A percentile compares a stretch with the other conserved stretches of the same genome.
Conservation (phyloP, 345 rosid species). For the Euphorbia peplus region DNA sequence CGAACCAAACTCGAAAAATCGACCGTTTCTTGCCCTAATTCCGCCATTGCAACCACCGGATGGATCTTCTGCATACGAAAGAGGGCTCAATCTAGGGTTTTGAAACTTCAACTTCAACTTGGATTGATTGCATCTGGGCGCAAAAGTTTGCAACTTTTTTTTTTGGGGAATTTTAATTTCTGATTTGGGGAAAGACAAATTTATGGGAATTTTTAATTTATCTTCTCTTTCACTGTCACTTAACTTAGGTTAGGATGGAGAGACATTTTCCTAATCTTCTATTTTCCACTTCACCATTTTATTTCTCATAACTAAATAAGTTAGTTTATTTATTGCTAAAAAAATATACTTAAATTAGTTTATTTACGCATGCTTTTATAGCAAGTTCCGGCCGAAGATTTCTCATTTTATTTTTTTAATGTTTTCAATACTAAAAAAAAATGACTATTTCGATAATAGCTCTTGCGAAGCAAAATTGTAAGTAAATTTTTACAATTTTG, state of each 20-base stretch:
- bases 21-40: slow-evolving; percentile 86
- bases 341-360: too few species aligned
- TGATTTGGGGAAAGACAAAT: neutral
- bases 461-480: too few species aligned
- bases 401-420: too few species aligned
- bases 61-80: slow-evolving; percentile 14
- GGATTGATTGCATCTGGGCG: neutral
- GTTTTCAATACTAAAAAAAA: too few species aligned
- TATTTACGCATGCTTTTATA: too few species aligned
- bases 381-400: too few species aligned
- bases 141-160: neutral
- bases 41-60: slow-evolving; percentile 63
- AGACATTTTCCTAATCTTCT: too few species aligned
- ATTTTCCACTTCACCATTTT: neutral
- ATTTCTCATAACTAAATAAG: too few species aligned
- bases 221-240: neutral
- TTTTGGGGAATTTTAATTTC: neutral
- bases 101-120: too few species aligned
- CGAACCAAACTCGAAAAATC: slow-evolving; percentile 70
- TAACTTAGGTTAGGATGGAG: neutral
- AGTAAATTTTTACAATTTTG: too few species aligned
- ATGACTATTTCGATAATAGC: too few species aligned
- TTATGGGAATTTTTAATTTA: neutral
- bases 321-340: too few species aligned
- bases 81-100: neutral